Evolutionary conservation across 2,329 filamentous ascomycete genomes (phyloP), one percentile per base, ranked within the genome.

Genomic region (Colletotrichum noveboracense): DNA sequence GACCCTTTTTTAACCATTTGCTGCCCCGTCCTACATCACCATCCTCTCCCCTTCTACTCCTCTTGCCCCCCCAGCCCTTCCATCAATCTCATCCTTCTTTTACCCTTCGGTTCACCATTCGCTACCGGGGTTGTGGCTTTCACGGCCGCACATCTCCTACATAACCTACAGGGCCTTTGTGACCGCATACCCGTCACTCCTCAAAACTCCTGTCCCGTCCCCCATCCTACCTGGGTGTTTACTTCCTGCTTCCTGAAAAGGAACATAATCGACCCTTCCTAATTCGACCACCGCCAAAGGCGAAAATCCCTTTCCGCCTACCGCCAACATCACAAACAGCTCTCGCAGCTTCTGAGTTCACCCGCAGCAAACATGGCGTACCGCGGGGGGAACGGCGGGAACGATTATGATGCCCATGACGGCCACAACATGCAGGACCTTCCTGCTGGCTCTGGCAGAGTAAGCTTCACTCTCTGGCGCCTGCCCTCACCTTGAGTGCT

Each of bases 401-500:
- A 71, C 43, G 60, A 71, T 16, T 93, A 92, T 79, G 88, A 91
- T 72, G 89, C 91, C 56, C 56, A 60, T 60, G 56, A 60, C 79
- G 90, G 91, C 79, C 93, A 95, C 83, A 89, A 88, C 75, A 85
- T 95, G 81, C 92, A 94, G 82, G 93, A 95, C 81, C 87, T 95
- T 38, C 90, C 91, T 77, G 83, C 89, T 75, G 89, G 89, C 30
- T 56, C 68, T 62, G 88, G 87, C 81, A 88, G 87, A 82, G 93
- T 94, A 88, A 87, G 92, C 87, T 79, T 68, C 52, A 66, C 26
- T 60, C 34, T 74, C 78, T 73, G 76, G 68, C 71, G 30, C 26
- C 9, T 68, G 16, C 38, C 56, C 61, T 65, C 55, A 62, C 64
- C 58, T 43, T 18, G 34, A n/a, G 12, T 30, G 21, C 18, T 70